Base-by-base conservation (phyloP, 768 basidiomycete species). In the Omphalotus guepiniiformis region DNA sequence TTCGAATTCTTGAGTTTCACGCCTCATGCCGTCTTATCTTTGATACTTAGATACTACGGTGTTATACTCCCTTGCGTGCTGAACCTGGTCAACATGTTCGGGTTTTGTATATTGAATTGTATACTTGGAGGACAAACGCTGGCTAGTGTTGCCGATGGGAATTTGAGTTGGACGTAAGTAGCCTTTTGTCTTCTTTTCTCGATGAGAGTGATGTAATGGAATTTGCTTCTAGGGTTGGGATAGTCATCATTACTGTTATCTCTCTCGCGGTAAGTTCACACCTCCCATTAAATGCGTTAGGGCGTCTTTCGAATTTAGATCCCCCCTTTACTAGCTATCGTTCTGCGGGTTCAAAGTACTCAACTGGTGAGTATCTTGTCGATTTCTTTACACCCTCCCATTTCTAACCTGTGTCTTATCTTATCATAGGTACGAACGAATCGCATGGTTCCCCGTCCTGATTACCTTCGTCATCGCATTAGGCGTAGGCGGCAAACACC, bases 381-480 rank as follows among this genome's bases (percentile, higher is more conserved):
- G 2, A 37, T 28, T 28, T 37, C 21, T 30, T 28, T 27, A 1
- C 11, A 34, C 25, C 2, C 15, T 23, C 11, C 6, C 23, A 7
- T 23, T 9, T 39, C 23, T 26, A 2, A 8, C 11, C 23, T 18
- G 27, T 35, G 32, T 35, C 13, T 16, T 18, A 6, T 22, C 11
- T 18, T 11, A 25, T n/a, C 12, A 2, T 35, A 75, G 73, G 71
- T 92, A 88, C 55, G 89, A 90, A 55, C 75, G 80, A 8, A 50
- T 85, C 2, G 70, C 83, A 1, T 91, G 89, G 88, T 72, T 91
- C 15, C 90, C 91, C 0, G 76, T 88, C 15, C 57, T 88, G n/a
- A 65, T 92, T 43, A 76, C 82, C 7, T 90, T 83, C 60, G 53
- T 89, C 26, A 75, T 92, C 43, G 80, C 79, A 7, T 64, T 86